A percentile compares a stretch with the other conserved stretches of the same genome.
phyloP scores from a whole-genome alignment of 441 rosid genomes.

The Breynia disticha region DNA sequence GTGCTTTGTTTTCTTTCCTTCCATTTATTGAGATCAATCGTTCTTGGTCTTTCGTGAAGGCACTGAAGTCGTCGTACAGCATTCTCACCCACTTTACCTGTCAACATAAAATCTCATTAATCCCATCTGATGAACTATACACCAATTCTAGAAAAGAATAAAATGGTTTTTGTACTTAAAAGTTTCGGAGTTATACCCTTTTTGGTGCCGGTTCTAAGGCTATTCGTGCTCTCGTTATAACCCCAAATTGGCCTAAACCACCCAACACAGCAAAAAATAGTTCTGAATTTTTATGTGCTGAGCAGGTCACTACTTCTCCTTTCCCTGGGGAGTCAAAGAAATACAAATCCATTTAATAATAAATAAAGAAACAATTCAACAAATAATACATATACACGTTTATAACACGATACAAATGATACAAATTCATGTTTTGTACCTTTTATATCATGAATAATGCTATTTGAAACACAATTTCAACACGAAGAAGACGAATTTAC shows the following conservation, averaged over 20 bases:
- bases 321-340: slow-evolving; percentile 39
- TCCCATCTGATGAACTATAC: too few relatives aligned
- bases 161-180: too few relatives aligned
- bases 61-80: slow-evolving; percentile 68
- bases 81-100: slow-evolving; percentile 81
- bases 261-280: slow-evolving; percentile 77
- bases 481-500: too few relatives aligned
- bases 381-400: too few relatives aligned
- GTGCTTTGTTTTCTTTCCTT: slow-evolving; percentile 27
- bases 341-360: background rate
- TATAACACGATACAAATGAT: too few relatives aligned
- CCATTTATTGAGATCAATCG: slow-evolving; percentile 57
- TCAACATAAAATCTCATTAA: background rate
- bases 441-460: too few relatives aligned
- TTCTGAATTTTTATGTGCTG: slow-evolving; percentile 43
- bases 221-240: slow-evolving; percentile 79
- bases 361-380: too few relatives aligned
- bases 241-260: slow-evolving; percentile 91
- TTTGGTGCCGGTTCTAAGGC: slow-evolving; percentile 58
- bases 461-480: too few relatives aligned
- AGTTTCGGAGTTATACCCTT: too few relatives aligned
- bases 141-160: too few relatives aligned
- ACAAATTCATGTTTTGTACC: too few relatives aligned
- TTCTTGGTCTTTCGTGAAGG: slow-evolving; percentile 71
- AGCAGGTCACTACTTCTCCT: slow-evolving; percentile 63